Percentiles rank a stretch among this genome's conserved stretches.
Conservation (phyloP, 306 rosid species). For the Vigna radiata region DNA sequence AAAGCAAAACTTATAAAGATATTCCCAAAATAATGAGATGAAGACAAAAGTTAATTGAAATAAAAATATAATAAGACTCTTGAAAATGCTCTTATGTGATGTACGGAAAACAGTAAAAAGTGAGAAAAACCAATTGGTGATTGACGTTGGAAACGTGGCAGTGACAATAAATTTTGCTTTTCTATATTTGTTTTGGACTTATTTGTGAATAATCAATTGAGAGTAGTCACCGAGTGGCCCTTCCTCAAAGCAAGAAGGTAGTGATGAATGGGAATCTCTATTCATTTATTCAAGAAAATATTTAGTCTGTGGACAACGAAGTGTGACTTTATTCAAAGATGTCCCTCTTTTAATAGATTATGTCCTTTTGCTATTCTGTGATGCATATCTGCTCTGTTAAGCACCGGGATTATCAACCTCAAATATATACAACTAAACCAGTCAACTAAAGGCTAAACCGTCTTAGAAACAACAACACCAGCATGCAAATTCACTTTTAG, state of each 20-base stretch:
- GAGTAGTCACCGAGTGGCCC: constrained; percentile 34
- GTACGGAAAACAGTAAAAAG: constrained; percentile 43
- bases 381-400: constrained; percentile 37
- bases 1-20: too few species aligned
- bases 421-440: neutral
- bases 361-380: constrained; percentile 45
- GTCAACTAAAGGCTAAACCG: constrained; percentile 17
- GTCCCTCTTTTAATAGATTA: constrained; percentile 49
- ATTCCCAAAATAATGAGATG: too few species aligned
- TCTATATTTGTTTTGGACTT: constrained; percentile 34
- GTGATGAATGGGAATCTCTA: constrained; percentile 40
- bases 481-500: constrained; percentile 18
- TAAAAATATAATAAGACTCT: too few species aligned
- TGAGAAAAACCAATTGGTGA: constrained; percentile 30
- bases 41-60: too few species aligned
- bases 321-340: constrained; percentile 47
- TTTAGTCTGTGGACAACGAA: constrained; percentile 43
- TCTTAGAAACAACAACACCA: neutral
- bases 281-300: constrained; percentile 20
- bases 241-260: constrained; percentile 43
- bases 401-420: constrained; percentile 34
- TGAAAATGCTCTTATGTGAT: neutral
- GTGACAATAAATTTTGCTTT: constrained; percentile 27
- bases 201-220: constrained; percentile 3
- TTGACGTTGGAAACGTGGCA: constrained; percentile 39